Evolutionary conservation across 2,329 filamentous ascomycete species (phyloP), one percentile per base, ranked within the genome.

Genomic region (Aspergillus jensenii): DNA sequence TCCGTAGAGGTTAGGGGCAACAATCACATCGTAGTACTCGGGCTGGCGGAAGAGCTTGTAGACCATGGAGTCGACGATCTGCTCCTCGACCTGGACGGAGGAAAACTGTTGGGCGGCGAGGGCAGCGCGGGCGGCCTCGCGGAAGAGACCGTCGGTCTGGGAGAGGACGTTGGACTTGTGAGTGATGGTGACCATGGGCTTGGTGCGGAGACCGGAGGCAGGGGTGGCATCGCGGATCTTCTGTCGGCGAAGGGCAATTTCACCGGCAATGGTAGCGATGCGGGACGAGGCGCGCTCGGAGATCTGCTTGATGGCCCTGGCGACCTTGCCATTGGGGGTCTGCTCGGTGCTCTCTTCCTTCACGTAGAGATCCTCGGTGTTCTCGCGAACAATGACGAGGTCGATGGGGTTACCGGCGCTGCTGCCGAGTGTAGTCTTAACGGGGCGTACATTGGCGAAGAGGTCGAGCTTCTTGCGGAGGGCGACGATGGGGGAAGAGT

Each of bases 1-100:
- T 66, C 95, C 95, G 79, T 99, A 98, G 61, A 99, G 84, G 80
- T 98, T 98, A 52, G 93, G 95, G 8, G 93, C 95, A 47, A 99
- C 95, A 67, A 99, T 96, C 65, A 98, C 93, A 75, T 99, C 95
- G 86, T 98, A 99, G 71, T 89, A 89, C 71, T 89, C 84, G 44
- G 95, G 95, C 78, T 98, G 91, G 62, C 93, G 91, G 87, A 98
- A 98, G 57, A 99, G 89, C 83, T 98, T 98, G 86, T 98, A 98
- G 58, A 98, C 92, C 95, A 99, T 99, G 61, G 89, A 93, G 79
- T 99, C 95, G 62, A 99, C 93, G 67, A 99, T 99, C 81, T 99
- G 95, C 83, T 98, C 95, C 78, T 98, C 95, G 55, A 97, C 82
- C 43, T 79, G 78, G 54, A 96, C 80, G 51, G 76, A 77, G 60